phyloP scores from a whole-genome alignment of 1,139 yeast genomes.

The Magnusiomyces sp. region DNA sequence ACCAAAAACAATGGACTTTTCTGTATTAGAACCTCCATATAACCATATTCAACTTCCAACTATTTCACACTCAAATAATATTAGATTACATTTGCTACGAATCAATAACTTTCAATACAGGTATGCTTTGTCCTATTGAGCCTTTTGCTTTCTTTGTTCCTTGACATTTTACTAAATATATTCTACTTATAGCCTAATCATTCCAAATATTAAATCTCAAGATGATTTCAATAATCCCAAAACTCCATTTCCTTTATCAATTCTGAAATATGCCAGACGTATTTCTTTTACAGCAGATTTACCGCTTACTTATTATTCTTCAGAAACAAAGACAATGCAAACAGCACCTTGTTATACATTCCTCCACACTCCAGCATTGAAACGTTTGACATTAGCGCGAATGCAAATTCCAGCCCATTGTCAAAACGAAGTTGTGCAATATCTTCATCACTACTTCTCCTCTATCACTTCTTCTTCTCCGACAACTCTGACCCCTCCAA shows the following conservation, averaged over 20 bases:
- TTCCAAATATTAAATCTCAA: background rate
- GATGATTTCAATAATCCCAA: background rate
- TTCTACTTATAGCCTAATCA: background rate
- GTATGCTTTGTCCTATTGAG: background rate
- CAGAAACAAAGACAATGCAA: background rate
- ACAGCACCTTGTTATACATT: background rate
- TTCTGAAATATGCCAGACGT: background rate
- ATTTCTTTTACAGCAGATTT: background rate
- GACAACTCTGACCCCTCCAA: too few relatives aligned
- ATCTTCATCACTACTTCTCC: background rate
- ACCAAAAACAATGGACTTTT: background rate
- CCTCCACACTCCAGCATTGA: background rate
- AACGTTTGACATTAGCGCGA: background rate
- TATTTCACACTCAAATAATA: background rate
- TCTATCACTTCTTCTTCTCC: background rate
- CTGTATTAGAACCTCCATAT: background rate
- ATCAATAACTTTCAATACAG: background rate
- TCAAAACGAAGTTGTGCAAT: background rate
- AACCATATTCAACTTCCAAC: background rate
- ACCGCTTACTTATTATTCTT: background rate
- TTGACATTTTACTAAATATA: too few relatives aligned
- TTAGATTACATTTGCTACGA: background rate
- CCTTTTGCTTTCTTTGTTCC: background rate
- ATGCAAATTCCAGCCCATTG: background rate
- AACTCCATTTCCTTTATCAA: background rate